A percentile compares a stretch with the other conserved stretches of the same genome.
Conservation (phyloP, 2,329 filamentous ascomycete genomes). For the Colletotrichum sp. region DNA sequence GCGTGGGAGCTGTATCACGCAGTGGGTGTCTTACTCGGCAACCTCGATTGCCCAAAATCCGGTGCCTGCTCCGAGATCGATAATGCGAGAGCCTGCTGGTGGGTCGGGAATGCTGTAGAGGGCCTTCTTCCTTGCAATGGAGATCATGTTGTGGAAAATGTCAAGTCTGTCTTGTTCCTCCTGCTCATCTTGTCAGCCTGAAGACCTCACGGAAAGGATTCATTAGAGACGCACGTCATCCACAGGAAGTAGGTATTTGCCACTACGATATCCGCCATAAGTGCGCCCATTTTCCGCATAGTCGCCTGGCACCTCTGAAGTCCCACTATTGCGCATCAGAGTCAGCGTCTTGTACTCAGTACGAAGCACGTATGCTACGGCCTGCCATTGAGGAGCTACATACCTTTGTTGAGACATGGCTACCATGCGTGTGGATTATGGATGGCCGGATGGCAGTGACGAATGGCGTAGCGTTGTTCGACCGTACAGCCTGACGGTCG, state of each 20-base stretch:
- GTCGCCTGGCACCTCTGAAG: slow-evolving; percentile 27
- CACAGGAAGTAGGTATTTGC: slow-evolving; percentile 78
- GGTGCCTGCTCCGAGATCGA: slow-evolving; percentile 83
- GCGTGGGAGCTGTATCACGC: background rate
- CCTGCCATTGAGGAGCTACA: background rate
- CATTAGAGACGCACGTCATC: slow-evolving; percentile 65
- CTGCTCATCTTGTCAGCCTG: slow-evolving; percentile 38
- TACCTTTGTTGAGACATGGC: slow-evolving; percentile 37
- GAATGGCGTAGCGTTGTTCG: background rate
- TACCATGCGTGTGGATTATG: slow-evolving; percentile 23
- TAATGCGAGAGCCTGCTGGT: slow-evolving; percentile 42
- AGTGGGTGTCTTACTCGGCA: slow-evolving; percentile 65
- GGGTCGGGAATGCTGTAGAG: slow-evolving; percentile 23
- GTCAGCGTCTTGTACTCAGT: background rate
- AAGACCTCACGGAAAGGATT: background rate
- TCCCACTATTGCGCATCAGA: background rate
- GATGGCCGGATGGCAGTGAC: background rate
- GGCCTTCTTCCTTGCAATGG: slow-evolving; percentile 61
- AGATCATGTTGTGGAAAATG: slow-evolving; percentile 80
- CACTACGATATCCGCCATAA: slow-evolving; percentile 71
- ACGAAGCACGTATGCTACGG: background rate
- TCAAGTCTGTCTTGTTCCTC: slow-evolving; percentile 80
- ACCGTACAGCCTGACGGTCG: background rate
- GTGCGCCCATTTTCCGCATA: slow-evolving; percentile 70
- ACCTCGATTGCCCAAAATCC: slow-evolving; percentile 93